A percentile compares a stretch with the other conserved stretches of the same genome.
Conservation (phyloP, 1,139 yeast species). For the Yueomyces sp. region DNA sequence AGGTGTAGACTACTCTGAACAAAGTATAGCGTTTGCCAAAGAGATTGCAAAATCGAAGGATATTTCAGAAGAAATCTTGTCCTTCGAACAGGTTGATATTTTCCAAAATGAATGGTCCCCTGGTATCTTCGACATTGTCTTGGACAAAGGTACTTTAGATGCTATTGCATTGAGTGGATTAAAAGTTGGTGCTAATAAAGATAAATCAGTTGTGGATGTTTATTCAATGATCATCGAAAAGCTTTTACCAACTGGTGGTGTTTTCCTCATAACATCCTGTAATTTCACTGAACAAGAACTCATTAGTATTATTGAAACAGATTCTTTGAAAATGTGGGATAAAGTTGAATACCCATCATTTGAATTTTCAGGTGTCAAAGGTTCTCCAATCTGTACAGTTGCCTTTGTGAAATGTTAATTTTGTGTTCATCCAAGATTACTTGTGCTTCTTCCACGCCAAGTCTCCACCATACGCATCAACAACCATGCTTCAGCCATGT, state of each 20-base stretch:
- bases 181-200: conserved; percentile 24
- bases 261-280: conserved; percentile 81
- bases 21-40: conserved; percentile 62
- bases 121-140: conserved; percentile 51
- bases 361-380: conserved; percentile 79
- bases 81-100: conserved; percentile 35
- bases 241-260: conserved; percentile 42
- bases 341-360: conserved; percentile 65
- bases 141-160: conserved; percentile 93
- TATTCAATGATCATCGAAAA: conserved; percentile 53
- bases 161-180: conserved; percentile 83
- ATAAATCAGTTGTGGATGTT: conserved; percentile 31
- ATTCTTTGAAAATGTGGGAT: conserved; percentile 41
- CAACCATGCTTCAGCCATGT: too few species aligned
- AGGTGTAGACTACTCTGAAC: conserved; percentile 80
- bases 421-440: background rate
- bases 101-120: conserved; percentile 21
- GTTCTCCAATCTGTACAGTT: conserved; percentile 77
- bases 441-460: background rate
- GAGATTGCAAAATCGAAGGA: conserved; percentile 37
- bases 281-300: conserved; percentile 81
- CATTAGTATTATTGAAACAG: conserved; percentile 35
- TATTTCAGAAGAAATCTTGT: conserved; percentile 24
- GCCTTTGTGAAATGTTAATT: conserved; percentile 42
- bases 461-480: too few species aligned